These are phyloP conservation scores for Fallopia convolvulus DNA, from an alignment of 148 eudicot species.

Conservation along the genomic window DNA sequence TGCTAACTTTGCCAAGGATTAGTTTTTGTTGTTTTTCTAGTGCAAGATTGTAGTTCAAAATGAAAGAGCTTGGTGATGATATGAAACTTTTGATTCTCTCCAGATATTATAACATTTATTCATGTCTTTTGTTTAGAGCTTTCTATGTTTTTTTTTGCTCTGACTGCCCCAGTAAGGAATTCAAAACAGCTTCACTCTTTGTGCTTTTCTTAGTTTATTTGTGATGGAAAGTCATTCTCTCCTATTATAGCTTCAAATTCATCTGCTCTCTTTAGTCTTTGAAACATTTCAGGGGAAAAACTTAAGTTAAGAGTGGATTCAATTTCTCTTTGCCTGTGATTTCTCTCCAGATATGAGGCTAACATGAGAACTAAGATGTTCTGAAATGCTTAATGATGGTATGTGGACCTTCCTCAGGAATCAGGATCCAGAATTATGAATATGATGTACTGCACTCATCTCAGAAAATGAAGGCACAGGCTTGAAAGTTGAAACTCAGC, in stretches of 20 bases:
- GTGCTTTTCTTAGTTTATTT: background rate
- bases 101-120: background rate
- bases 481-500: background rate
- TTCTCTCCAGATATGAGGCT: background rate
- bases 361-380: background rate
- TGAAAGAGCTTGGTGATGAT: background rate
- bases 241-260: background rate
- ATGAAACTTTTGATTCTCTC: background rate
- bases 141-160: background rate
- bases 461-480: background rate
- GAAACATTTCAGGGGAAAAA: background rate
- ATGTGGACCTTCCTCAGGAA: background rate
- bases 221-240: background rate
- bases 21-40: background rate
- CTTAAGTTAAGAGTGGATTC: background rate
- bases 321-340: background rate
- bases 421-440: background rate
- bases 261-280: background rate
- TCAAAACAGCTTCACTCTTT: background rate
- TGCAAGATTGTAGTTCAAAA: slow-evolving; percentile 1
- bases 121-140: background rate
- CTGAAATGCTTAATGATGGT: background rate
- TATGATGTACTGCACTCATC: background rate
- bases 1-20: slow-evolving; percentile 1
- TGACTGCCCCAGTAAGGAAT: background rate